Evolutionary conservation across 306 rosid species (phyloP).

Genomic region (Crotalaria pallida): DNA sequence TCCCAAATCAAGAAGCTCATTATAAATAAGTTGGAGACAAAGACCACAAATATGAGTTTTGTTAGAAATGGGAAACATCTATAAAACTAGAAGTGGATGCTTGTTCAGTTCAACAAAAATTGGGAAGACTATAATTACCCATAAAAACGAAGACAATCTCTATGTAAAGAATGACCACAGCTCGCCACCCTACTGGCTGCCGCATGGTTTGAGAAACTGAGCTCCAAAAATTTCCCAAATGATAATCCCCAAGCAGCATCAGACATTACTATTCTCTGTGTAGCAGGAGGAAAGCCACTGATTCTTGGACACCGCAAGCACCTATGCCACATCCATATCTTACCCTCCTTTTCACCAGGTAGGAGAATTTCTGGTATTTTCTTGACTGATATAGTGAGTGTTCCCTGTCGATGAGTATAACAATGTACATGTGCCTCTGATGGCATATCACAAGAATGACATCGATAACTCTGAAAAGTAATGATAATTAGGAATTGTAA

Average conservation of each 20-base stretch:
- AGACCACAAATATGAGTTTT: neutral
- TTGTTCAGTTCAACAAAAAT: slow-evolving; percentile 1
- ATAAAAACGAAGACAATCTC: slow-evolving; percentile 97
- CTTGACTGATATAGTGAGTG: slow-evolving; percentile 92
- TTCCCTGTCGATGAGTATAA: slow-evolving; percentile 95
- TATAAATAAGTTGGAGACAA: slow-evolving; percentile 2
- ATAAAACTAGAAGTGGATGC: neutral
- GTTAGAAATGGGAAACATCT: neutral
- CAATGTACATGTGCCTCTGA: slow-evolving; percentile 97
- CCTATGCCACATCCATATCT: slow-evolving; percentile 99
- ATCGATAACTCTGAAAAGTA: slow-evolving; percentile 64
- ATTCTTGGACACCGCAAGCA: slow-evolving; percentile 88
- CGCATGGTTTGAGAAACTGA: slow-evolving; percentile 97
- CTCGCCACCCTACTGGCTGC: slow-evolving; percentile 99
- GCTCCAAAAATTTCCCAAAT: slow-evolving; percentile 98
- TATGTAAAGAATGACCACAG: slow-evolving; percentile 97
- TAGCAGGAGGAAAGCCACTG: slow-evolving; percentile 94
- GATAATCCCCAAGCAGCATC: slow-evolving; percentile 99
- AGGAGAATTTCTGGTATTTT: slow-evolving; percentile 63
- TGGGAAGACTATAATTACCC: slow-evolving; percentile 51
- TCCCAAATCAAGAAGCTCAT: slow-evolving; percentile 8
- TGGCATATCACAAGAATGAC: slow-evolving; percentile 85
- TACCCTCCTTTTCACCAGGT: slow-evolving; percentile 92
- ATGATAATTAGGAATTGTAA: slow-evolving; percentile 14
- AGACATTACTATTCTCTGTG: slow-evolving; percentile 88